Evolutionary conservation across 1,284 basidiomycete species (phyloP).

Genomic region (Vanrija sp.): DNA sequence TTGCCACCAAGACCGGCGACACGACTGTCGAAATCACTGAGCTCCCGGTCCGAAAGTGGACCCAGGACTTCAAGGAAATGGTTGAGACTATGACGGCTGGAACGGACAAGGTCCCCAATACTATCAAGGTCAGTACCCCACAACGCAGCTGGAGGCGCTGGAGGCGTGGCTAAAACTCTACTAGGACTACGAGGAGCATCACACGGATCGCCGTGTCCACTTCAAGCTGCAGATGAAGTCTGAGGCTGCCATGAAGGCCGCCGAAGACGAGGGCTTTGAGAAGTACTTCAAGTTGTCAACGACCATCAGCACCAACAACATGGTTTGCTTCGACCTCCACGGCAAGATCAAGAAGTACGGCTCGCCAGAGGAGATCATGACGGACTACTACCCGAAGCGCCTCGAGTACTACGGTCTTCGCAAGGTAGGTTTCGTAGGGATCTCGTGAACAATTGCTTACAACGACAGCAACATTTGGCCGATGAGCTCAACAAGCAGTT

Average conservation of each 20-base stretch:
- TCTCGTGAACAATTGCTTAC: not conserved
- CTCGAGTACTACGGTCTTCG: slow-evolving; percentile 89
- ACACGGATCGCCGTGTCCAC: slow-evolving; percentile 88
- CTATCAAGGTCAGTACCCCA: slow-evolving; percentile 49
- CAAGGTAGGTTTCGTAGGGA: slow-evolving; percentile 59
- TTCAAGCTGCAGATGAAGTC: slow-evolving; percentile 75
- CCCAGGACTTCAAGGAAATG: slow-evolving; percentile 83
- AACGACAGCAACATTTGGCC: slow-evolving; percentile 70
- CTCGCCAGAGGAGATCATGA: slow-evolving; percentile 84
- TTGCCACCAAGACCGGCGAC: slow-evolving; percentile 72
- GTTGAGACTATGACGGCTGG: slow-evolving; percentile 64
- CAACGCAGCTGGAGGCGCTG: slow-evolving; percentile 36
- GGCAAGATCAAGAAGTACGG: slow-evolving; percentile 95
- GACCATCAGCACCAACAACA: slow-evolving; percentile 86
- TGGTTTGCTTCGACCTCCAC: slow-evolving; percentile 97
- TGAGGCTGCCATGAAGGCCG: slow-evolving; percentile 75
- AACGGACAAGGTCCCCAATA: slow-evolving; percentile 59
- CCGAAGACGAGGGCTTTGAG: slow-evolving; percentile 79
- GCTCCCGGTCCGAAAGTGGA: slow-evolving; percentile 94
- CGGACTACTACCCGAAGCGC: slow-evolving; percentile 88
- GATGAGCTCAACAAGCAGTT: slow-evolving; percentile 77
- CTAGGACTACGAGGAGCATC: slow-evolving; percentile 89
- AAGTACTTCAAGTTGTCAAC: slow-evolving; percentile 88
- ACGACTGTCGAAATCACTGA: slow-evolving; percentile 93
- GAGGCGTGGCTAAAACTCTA: slow-evolving; percentile 44